Base-by-base conservation (phyloP, 75 land plant genomes). In the Pinus taeda region DNA sequence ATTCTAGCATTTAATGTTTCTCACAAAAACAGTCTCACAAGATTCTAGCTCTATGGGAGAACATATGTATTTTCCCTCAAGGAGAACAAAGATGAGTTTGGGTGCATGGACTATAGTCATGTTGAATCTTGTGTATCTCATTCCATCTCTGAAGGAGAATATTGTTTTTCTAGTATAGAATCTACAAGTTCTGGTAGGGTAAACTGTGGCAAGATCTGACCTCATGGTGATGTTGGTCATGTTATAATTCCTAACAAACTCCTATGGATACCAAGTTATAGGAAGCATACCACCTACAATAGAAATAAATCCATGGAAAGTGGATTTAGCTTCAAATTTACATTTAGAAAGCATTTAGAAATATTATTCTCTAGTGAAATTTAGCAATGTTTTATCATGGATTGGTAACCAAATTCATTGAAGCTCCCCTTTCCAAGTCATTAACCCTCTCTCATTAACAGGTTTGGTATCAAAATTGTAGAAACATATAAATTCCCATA, bases 131-230 rank as follows among this genome's bases (percentile, higher is more conserved):
- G 95, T 62, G 85, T 91, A 97, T 79, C 97, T 94, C 75, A 94
- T 77, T 29, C 99, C 99, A 82, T 95, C 76, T 8, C 98, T 98
- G 78, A 97, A 97, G n/a, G 60, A 9, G 67, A 76, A 97, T 36
- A 97, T 73, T 90, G 26, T 26, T 26, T 26, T 26, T 26, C 26
- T 0, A 26, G 26, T 26, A 26, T 26, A 26, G 26, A 26, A 26
- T 26, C 26, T 26, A 0, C 26, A 26, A 26, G 26, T 26, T 26
- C 26, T 26, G 26, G 0, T 0, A 26, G 26, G 26, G 26, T 26
- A 96, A 6, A 92, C 95, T 15, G 89, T 84, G 12, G 84, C 33
- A 20, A 1, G 1, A 33, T 2, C 0, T 33, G 1, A 1, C 33
- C 33, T 33, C 33, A 33, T 33, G 0, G 33, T 33, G 2, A 33